Evolutionary conservation across 768 basidiomycete species (phyloP).

Genomic region (Lentinula detonsa): DNA sequence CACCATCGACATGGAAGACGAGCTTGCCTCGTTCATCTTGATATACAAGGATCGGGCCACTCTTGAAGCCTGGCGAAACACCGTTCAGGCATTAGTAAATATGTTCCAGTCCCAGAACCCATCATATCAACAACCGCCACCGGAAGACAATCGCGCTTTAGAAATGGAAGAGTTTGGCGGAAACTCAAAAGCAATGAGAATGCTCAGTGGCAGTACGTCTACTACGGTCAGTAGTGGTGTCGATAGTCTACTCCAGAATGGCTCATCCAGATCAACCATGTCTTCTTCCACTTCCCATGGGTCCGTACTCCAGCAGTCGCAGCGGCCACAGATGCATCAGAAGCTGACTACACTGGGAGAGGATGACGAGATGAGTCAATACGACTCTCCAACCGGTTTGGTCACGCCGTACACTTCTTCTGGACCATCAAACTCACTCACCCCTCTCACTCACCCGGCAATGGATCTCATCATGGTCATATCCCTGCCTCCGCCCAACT

Average conservation of each 20-base stretch:
- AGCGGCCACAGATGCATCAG: constrained; percentile 25
- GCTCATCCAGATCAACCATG: constrained; percentile 59
- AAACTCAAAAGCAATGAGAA: constrained; percentile 68
- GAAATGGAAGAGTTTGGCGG: constrained; percentile 77
- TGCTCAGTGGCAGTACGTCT: constrained; percentile 71
- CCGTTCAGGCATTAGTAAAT: constrained; percentile 74
- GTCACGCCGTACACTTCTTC: constrained; percentile 69
- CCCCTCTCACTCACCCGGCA: constrained; percentile 78
- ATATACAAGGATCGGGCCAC: constrained; percentile 90
- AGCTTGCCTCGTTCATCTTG: constrained; percentile 92
- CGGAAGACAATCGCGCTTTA: constrained; percentile 28
- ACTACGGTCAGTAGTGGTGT: constrained; percentile 57
- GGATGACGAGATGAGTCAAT: constrained; percentile 59
- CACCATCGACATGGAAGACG: constrained; percentile 98
- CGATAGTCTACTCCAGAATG: constrained; percentile 60
- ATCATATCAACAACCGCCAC: constrained; percentile 19
- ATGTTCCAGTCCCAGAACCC: constrained; percentile 57
- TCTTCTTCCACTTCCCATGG: constrained; percentile 74
- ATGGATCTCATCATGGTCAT: constrained; percentile 91
- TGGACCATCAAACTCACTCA: constrained; percentile 74
- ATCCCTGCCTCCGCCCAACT: constrained; percentile 71
- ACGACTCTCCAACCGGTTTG: constrained; percentile 47
- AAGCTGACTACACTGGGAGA: constrained; percentile 67
- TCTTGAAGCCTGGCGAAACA: constrained; percentile 83
- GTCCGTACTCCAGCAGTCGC: constrained; percentile 35